Evolutionary conservation across 2,329 filamentous ascomycete genomes (phyloP), one percentile per base, ranked within the genome.

Genomic region (Paraphoma sp.): DNA sequence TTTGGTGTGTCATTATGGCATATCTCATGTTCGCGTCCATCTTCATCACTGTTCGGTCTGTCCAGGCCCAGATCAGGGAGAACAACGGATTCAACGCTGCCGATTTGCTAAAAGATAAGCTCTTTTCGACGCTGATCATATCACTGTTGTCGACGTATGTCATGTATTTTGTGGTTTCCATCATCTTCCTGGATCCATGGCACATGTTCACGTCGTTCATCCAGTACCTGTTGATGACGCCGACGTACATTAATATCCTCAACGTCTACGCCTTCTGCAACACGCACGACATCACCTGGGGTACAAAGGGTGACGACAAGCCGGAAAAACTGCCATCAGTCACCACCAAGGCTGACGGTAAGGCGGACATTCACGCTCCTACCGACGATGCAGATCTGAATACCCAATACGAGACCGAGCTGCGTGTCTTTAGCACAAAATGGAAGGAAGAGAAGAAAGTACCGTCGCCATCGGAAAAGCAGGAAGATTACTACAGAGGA

Each of bases 201-300:
- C 95, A 99, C 80, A 98, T 99, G 93, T 85, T 97, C 76, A 98
- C 95, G n/a, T 87, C 80, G 49, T 92, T 98, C 78, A 77, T 93
- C 47, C 95, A 98, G 85, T 99, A 99, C 77, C 88, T 98, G 68
- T 86, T 98, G 42, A 85, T 99, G 55, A 97, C 93, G 0, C 95
- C 95, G 0, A 97, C 93, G 0, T 99, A 97, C 80, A 96, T 96
- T 81, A 99, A 98, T 79, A 93, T 98, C 56, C 88, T 99, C 70
- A 99, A 98, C 82, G 95, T 99, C 54, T 99, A 98, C 79, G 94
- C 94, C 59, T 99, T 99, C 80, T 98, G 93, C 80, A 97, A 97
- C 79, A 97, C 93, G 28, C 93, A 97, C 83, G 93, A 97, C 73
- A 95, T 97, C 63, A 96, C 93, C 3, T 97, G 93, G 93, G 93